Percentiles rank a stretch among this genome's conserved stretches.
Conservation (phyloP, 1,284 basidiomycete genomes). For the Naganishia sp. region DNA sequence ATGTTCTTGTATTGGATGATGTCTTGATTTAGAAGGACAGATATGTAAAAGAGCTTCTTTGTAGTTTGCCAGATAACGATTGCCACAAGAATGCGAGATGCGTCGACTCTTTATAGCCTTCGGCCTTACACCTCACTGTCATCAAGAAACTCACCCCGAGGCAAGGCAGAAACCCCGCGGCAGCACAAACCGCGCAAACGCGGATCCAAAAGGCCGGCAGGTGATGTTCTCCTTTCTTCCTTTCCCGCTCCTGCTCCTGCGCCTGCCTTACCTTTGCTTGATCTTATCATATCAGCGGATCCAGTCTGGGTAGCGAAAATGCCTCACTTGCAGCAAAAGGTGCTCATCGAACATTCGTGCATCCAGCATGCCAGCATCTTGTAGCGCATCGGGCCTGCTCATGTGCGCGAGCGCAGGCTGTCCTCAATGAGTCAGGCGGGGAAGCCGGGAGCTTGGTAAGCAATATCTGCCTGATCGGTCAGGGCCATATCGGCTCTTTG, state of each 20-base stretch:
- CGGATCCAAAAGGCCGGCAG: constrained; percentile 2
- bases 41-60: not conserved
- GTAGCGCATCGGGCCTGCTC: too few species aligned
- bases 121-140: not conserved
- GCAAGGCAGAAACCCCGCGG: not conserved
- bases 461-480: too few species aligned
- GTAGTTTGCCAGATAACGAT: not conserved
- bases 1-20: not conserved
- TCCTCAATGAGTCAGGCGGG: too few species aligned
- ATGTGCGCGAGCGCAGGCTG: too few species aligned
- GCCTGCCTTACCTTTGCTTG: not conserved
- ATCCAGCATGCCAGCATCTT: not conserved
- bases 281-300: constrained; percentile 18
- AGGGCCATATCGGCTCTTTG: too few species aligned
- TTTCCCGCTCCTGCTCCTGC: not conserved
- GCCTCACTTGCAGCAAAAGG: constrained; percentile 15
- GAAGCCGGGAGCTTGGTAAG: too few species aligned
- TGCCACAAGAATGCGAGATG: too few species aligned
- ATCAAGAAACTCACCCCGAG: not conserved
- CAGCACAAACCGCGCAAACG: constrained; percentile 13
- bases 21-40: not conserved
- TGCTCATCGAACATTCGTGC: not conserved
- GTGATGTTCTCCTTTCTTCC: not conserved
- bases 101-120: not conserved
- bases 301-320: constrained; percentile 8